Conservation (phyloP, 2,329 filamentous ascomycete genomes). For the Verticillium longisporum region DNA sequence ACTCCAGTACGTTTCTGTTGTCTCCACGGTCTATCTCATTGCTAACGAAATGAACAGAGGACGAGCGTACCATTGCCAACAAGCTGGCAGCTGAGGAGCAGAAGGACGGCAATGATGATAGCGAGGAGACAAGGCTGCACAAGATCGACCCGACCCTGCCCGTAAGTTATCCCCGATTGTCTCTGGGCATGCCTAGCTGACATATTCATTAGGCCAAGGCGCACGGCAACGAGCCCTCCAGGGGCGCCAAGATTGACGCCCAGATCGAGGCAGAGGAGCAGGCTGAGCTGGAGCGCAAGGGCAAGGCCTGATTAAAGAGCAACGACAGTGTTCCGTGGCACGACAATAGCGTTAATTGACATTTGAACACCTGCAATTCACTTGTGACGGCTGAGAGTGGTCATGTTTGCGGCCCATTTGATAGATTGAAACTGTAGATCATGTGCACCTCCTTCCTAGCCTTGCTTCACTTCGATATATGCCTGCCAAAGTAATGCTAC, state of each 20-base stretch:
- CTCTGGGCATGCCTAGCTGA: not conserved
- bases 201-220: conserved; percentile 34
- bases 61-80: conserved; percentile 66
- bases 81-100: conserved; percentile 55
- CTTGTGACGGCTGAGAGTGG: not conserved
- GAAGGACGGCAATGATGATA: conserved; percentile 20
- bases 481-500: too few relatives aligned
- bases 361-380: not conserved
- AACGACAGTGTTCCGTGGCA: too few relatives aligned
- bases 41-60: conserved; percentile 41
- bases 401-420: not conserved
- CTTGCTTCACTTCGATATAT: too few relatives aligned
- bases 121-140: conserved; percentile 28
- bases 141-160: conserved; percentile 57
- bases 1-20: conserved; percentile 55
- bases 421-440: not conserved
- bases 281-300: conserved; percentile 55
- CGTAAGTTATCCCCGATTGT: conserved; percentile 27
- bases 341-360: not conserved
- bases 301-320: conserved; percentile 25
- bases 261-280: conserved; percentile 63
- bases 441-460: too few relatives aligned
- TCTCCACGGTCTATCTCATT: not conserved
- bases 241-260: conserved; percentile 66
- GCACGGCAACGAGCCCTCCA: conserved; percentile 69